phyloP scores from a whole-genome alignment of 169 alveolate genomes.

The Plasmodium fragile region DNA sequence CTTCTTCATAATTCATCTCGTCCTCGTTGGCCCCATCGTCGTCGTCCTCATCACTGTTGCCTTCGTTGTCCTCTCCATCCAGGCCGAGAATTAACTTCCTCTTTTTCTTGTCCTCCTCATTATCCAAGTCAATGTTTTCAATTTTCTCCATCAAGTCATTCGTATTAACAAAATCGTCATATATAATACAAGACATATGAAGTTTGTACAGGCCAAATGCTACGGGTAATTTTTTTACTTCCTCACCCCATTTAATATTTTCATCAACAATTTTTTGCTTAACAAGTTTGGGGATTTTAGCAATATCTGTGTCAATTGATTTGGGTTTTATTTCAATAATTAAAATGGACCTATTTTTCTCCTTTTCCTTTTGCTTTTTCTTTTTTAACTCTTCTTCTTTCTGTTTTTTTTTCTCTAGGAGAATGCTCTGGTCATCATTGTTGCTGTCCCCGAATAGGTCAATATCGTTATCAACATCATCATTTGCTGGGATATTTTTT shows the following conservation, averaged over 20 bases:
- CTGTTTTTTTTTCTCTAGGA: constrained; percentile 77
- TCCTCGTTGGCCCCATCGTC: constrained; percentile 73
- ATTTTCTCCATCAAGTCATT: constrained; percentile 85
- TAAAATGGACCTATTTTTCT: constrained; percentile 85
- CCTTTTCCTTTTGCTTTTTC: constrained; percentile 83
- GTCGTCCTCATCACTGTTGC: constrained; percentile 80
- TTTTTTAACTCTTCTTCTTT: constrained; percentile 88
- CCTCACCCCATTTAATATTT: constrained; percentile 91
- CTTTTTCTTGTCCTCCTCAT: constrained; percentile 86
- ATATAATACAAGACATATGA: constrained; percentile 89
- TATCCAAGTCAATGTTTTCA: constrained; percentile 86
- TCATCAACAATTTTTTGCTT: constrained; percentile 85
- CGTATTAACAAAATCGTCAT: constrained; percentile 90
- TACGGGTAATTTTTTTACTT: constrained; percentile 87
- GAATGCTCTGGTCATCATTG: constrained; percentile 80
- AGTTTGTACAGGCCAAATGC: constrained; percentile 90
- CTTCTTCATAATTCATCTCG: constrained; percentile 33
- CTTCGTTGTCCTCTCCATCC: constrained; percentile 83
- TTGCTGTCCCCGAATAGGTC: constrained; percentile 82
- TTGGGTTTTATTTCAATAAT: constrained; percentile 90
- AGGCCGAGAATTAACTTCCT: constrained; percentile 57
- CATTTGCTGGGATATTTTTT: constrained; percentile 15
- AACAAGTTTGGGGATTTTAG: constrained; percentile 83
- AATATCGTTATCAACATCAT: constrained; percentile 75
- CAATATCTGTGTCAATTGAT: constrained; percentile 86